Base-by-base conservation (phyloP, 1,284 basidiomycete genomes). In the Baeospora myosura region DNA sequence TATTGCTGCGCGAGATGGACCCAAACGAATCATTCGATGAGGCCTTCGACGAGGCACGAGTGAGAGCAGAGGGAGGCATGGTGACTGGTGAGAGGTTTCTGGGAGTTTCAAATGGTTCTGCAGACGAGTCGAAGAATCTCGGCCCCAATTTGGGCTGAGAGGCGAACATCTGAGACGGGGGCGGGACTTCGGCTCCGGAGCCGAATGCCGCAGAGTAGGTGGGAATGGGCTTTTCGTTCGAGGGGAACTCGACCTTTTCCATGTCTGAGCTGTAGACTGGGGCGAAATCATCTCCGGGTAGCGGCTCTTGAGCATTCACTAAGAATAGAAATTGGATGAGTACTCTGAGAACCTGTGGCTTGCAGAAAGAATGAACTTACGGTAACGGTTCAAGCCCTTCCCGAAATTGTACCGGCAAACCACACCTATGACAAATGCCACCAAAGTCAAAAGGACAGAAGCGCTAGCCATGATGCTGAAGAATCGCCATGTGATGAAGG, bases 331-430 rank as follows among this genome's bases (percentile, higher is more conserved):
- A 42, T 24, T 45, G 35, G 41, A 44, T 40, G n/a, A 25, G 36
- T 24, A 28, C 40, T 24, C 34, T 38, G 41, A 41, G 32, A 38
- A 23, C 28, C 35, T n/a, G 31, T 43, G 26, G 30, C 21, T 22
- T 29, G 12, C 36, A 22, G 26, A 42, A 14, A 29, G 26, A 20
- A 26, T 17, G 14, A 11, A 71, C 82, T 62, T 52, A 87, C 84
- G 62, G 57, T 82, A 79, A 24, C 71, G 73, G 40, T 70, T 60
- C 45, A 89, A 64, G 18, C 84, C 84, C 56, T 80, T 81, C 45
- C 79, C 82, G 50, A 87, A 88, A 63, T 87, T 88, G 53, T 74
- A 55, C 22, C 78, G 71, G 53, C 84, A 87, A 45, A 79, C 47
- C 30, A 85, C 52, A 12, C 81, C 84, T 28, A 88, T 57, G 37